Evolutionary conservation across 1,139 yeast genomes (phyloP).

Genomic region (Geotrichum carabidarum): DNA sequence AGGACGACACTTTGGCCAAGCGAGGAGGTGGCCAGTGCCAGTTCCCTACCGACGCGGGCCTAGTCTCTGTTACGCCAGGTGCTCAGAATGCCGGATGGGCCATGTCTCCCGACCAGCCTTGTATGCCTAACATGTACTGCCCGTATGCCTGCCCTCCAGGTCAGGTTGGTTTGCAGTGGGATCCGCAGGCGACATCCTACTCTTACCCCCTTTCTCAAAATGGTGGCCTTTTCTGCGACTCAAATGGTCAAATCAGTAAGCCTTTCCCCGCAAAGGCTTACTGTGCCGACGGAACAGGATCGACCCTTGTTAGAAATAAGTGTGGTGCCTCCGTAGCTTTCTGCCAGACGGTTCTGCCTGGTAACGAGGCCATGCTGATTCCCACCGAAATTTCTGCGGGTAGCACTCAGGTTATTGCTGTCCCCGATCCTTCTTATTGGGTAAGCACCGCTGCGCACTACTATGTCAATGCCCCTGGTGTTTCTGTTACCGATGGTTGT

Average conservation of each 20-base stretch:
- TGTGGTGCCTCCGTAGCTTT: conserved; percentile 56
- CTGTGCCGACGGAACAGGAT: conserved; percentile 70
- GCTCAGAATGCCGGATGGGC: conserved; percentile 82
- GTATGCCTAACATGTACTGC: conserved; percentile 71
- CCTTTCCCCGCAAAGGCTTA: conserved; percentile 56
- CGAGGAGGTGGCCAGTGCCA: conserved; percentile 46
- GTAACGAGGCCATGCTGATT: conserved; percentile 88
- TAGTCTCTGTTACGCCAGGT: conserved; percentile 59
- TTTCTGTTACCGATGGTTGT: conserved; percentile 69
- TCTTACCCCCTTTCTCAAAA: conserved; percentile 76
- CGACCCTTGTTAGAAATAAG: conserved; percentile 56
- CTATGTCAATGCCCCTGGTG: conserved; percentile 83
- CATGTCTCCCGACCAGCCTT: conserved; percentile 67
- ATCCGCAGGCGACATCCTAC: conserved; percentile 70
- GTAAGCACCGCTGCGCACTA: conserved; percentile 74
- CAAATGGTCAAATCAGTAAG: conserved; percentile 60
- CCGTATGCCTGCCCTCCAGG: conserved; percentile 90
- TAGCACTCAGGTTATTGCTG: conserved; percentile 55
- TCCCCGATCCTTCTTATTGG: conserved; percentile 67
- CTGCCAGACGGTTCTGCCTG: conserved; percentile 91
- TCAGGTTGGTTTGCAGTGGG: conserved; percentile 66
- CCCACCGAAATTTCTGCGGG: conserved; percentile 63
- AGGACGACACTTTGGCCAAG: conserved; percentile 1
- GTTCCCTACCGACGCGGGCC: conserved; percentile 61
- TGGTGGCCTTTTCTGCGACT: conserved; percentile 77